Evolutionary conservation across 768 basidiomycete genomes (phyloP).

Genomic region (Pulveroboletus ravenelii): DNA sequence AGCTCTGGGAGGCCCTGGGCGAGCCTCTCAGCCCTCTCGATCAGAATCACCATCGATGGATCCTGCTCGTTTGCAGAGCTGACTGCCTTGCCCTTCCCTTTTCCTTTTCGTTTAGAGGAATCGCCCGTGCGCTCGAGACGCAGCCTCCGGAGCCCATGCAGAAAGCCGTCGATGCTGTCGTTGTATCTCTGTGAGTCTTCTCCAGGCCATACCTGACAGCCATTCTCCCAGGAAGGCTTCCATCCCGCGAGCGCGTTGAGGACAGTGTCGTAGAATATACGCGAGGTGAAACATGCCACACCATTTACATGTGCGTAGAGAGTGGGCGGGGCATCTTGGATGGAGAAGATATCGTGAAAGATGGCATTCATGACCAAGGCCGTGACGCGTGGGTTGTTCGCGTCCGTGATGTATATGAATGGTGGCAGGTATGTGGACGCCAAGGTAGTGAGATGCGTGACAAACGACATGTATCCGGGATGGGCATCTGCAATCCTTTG

Average conservation of each 20-base stretch:
- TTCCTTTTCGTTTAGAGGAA: conserved; percentile 23
- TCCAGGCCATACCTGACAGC: conserved; percentile 54
- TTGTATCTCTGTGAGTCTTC: conserved; percentile 47
- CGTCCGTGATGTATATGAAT: conserved; percentile 66
- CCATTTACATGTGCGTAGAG: conserved; percentile 49
- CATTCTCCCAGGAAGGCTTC: conserved; percentile 54
- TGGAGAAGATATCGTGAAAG: conserved; percentile 11
- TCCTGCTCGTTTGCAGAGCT: conserved; percentile 12
- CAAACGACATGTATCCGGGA: conserved; percentile 24
- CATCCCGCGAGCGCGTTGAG: conserved; percentile 58
- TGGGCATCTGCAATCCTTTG: conserved; percentile 9
- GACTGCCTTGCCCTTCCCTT: conserved; percentile 30
- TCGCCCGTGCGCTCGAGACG: conserved; percentile 19
- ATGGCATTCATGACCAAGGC: conserved; percentile 30
- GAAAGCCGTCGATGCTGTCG: conserved; percentile 61
- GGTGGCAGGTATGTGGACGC: conserved; percentile 45
- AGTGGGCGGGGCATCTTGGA: conserved; percentile 24
- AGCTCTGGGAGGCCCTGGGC: conserved; percentile 59
- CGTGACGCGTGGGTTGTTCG: conserved; percentile 44
- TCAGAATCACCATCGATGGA: conserved; percentile 48
- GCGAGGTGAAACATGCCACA: conserved; percentile 54
- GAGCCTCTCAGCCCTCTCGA: conserved; percentile 67
- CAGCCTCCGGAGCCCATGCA: conserved; percentile 55
- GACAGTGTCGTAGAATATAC: conserved; percentile 61
- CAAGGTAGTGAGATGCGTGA: conserved; percentile 25